Evolutionary conservation across 805 yeast species (phyloP).

Genomic region (Metschnikowia kofuensis): DNA sequence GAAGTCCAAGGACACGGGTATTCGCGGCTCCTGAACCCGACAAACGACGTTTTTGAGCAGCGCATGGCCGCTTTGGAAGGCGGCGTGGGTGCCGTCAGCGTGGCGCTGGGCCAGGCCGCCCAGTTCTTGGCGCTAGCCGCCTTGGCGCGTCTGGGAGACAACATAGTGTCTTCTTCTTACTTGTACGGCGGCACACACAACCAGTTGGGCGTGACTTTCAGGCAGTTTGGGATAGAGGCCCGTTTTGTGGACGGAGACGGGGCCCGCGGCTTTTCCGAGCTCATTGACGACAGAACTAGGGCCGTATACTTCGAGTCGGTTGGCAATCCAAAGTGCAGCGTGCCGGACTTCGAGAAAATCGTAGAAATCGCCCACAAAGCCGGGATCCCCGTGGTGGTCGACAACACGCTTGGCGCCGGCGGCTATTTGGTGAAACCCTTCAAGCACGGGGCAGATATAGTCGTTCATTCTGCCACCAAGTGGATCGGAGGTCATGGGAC

Average conservation of each 20-base stretch:
- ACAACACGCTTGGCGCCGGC: constrained; percentile 97
- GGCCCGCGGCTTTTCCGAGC: constrained; percentile 64
- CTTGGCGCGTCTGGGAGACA: constrained; percentile 85
- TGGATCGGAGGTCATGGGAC: constrained; percentile 99
- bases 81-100: constrained; percentile 87
- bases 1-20: constrained; percentile 84
- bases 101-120: constrained; percentile 96
- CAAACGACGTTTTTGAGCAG: constrained; percentile 85
- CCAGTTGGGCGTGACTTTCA: constrained; percentile 89
- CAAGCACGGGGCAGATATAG: constrained; percentile 87
- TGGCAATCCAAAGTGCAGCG: constrained; percentile 89
- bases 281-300: constrained; percentile 81
- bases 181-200: constrained; percentile 96
- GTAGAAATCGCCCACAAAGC: constrained; percentile 75
- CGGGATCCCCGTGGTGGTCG: constrained; percentile 89
- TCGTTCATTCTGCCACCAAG: constrained; percentile 92
- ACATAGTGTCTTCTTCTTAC: constrained; percentile 80
- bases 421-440: constrained; percentile 83
- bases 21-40: constrained; percentile 90
- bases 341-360: constrained; percentile 84
- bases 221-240: constrained; percentile 81
- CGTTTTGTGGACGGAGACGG: constrained; percentile 84
- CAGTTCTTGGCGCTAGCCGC: constrained; percentile 82
- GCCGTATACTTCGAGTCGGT: constrained; percentile 87
- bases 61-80: constrained; percentile 91